phyloP scores from a whole-genome alignment of 2,329 filamentous ascomycete genomes.

The Rhynchosporium graminicola region DNA sequence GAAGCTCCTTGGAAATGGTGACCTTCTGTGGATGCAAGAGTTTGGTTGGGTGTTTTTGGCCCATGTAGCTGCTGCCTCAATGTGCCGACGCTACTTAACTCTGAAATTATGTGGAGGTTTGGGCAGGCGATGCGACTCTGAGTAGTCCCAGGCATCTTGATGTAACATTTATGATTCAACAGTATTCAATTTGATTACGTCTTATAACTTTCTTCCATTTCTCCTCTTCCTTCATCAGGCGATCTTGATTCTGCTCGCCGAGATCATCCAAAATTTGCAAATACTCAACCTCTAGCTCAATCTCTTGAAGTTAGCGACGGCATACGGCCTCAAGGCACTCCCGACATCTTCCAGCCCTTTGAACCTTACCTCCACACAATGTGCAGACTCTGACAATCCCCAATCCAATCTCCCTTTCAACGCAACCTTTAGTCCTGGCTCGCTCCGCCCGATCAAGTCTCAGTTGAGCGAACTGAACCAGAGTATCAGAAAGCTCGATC shows the following conservation, averaged over 20 bases:
- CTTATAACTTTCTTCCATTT: neutral
- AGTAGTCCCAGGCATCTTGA: neutral
- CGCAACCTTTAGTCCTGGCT: neutral
- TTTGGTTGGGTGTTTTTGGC: neutral
- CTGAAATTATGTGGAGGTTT: neutral
- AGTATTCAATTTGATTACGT: neutral
- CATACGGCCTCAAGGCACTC: constrained; percentile 17
- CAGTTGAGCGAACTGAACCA: no score
- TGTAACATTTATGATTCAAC: neutral
- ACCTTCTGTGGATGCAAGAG: neutral
- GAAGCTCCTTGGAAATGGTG: neutral
- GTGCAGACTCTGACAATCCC: neutral
- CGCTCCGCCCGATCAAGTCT: neutral
- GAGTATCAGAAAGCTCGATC: no score
- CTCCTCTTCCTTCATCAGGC: neutral
- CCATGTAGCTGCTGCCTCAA: neutral
- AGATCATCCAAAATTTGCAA: neutral
- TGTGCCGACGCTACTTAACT: neutral
- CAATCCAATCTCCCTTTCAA: neutral
- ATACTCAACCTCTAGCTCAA: neutral
- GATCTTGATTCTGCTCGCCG: neutral
- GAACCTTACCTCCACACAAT: neutral
- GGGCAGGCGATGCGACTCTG: neutral
- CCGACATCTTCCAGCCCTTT: neutral
- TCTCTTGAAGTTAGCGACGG: neutral